phyloP scores from a whole-genome alignment of 352 stramenopile species.

The Phytopythium boreale region DNA sequence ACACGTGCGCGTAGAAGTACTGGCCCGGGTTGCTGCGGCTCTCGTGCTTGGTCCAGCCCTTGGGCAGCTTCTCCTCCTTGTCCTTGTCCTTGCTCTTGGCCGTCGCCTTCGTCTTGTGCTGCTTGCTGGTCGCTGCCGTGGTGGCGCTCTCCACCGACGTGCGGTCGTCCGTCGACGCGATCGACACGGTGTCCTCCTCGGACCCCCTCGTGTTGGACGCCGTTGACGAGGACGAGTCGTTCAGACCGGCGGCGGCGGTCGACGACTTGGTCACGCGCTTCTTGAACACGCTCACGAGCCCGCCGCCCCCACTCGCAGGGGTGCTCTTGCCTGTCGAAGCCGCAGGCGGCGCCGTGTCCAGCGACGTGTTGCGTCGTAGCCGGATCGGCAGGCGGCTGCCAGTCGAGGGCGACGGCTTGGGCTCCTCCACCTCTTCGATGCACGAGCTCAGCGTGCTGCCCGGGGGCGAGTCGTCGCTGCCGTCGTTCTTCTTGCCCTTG shows the following conservation, averaged over 20 bases:
- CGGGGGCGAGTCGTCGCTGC: constrained; percentile 1
- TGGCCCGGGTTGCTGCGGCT: constrained; percentile 59
- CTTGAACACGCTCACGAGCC: constrained; percentile 28
- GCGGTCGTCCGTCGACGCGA: constrained; percentile 33
- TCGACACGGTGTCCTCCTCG: constrained; percentile 47
- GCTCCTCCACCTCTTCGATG: not conserved
- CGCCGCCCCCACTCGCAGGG: constrained; percentile 13
- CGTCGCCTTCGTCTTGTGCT: not conserved
- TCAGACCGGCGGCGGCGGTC: not conserved
- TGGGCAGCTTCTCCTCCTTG: constrained; percentile 21
- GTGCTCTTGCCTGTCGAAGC: not conserved
- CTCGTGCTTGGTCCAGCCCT: constrained; percentile 61
- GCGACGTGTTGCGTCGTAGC: constrained; percentile 6
- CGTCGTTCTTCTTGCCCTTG: not conserved
- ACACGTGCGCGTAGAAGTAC: constrained; percentile 66
- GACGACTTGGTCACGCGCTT: constrained; percentile 25
- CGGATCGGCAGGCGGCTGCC: constrained; percentile 4
- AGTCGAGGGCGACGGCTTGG: constrained; percentile 4
- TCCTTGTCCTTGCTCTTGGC: constrained; percentile 7
- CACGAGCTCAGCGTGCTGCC: constrained; percentile 2
- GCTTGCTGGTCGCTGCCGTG: not conserved
- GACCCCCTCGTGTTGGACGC: constrained; percentile 26
- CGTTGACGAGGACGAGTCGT: constrained; percentile 11
- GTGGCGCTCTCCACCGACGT: constrained; percentile 16
- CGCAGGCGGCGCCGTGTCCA: not conserved